A percentile compares a stretch with the other conserved stretches of the same genome.
These are phyloP conservation scores for Thalia dealbata DNA, from an alignment of 176 grass and related monocot species.

Conservation along the genomic window DNA sequence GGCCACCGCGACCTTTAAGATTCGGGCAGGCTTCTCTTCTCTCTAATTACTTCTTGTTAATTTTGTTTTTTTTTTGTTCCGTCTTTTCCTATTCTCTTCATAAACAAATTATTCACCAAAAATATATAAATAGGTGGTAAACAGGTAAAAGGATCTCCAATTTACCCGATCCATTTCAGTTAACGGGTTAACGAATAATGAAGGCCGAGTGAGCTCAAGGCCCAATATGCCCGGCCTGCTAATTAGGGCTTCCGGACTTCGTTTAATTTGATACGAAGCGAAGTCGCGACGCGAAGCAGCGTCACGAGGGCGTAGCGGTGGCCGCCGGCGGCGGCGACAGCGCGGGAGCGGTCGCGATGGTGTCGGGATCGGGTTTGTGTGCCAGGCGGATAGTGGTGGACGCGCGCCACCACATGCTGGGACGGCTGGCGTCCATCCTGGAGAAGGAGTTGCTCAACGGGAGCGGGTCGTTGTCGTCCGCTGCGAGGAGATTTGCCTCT, in stretches of 20 bases:
- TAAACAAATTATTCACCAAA: no score
- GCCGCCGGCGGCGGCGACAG: neutral
- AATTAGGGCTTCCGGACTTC: no score
- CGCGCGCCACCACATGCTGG: slow-evolving; percentile 1
- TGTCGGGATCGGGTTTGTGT: neutral
- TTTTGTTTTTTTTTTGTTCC: no score
- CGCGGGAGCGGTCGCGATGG: neutral
- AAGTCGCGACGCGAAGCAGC: neutral
- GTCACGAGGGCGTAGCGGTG: neutral
- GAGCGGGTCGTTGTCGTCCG: neutral
- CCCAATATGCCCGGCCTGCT: neutral
- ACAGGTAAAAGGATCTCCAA: neutral
- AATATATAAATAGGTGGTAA: no score
- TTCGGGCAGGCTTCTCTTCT: neutral
- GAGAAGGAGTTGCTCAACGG: slow-evolving; percentile 5
- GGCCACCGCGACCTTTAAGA: neutral
- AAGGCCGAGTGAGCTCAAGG: neutral
- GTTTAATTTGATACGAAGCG: neutral
- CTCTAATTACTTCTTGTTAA: neutral
- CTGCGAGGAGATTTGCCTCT: no score
- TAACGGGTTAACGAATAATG: no score
- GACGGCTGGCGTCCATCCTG: neutral
- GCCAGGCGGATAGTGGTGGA: neutral
- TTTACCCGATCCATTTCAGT: neutral
- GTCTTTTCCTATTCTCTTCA: no score